Base-by-base conservation (phyloP, 176 grass and related monocot genomes). In the Microstegium vimineum region DNA sequence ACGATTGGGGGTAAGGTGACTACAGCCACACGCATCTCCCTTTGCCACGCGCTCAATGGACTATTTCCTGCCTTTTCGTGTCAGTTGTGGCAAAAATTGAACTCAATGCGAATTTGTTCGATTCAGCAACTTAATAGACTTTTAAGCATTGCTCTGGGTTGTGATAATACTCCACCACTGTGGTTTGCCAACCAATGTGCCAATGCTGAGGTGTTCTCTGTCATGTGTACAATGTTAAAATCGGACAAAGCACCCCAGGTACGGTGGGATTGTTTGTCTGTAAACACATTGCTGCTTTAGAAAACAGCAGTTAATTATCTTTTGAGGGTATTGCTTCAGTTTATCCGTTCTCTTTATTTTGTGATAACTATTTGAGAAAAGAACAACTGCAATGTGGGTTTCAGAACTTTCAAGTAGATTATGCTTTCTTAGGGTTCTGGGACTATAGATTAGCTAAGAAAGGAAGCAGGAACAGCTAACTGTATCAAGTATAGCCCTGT, bases 1-100 rank as follows among this genome's bases (percentile, higher is more conserved):
- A 87, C 42, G 84, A 75, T 71, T 94, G 87, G 87, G 92, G 92
- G 95, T 97, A 90, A 87, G 66, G 57, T 72, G 10, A 35, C 70
- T 41, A 11, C 41, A 13, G 41, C 41, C 41, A 42, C 41, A 38
- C 41, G 41, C 41, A 12, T 42, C 52, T 73, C 76, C 59, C 34
- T 66, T 66, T n/a, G 12, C n/a, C 3, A 18, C 10, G 10, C 37
- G 37, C 37, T 38, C 37, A 38, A 10, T 38, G 6, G 37, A 38
- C 37, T 38, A 38, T 38, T 54, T n/a, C 51, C 51, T 54, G 51
- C 51, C 18, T 54, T 9, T 54, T 18, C 47, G 54, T 23, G 4
- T 57, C 22, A 57, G 54, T 57, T 23, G 54, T 23, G 52, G 20
- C 52, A 56, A n/a, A 56, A 56, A n/a, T 20, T 56, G 52, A 27